Percentiles rank a stretch among this genome's conserved stretches.
These are phyloP conservation scores for Combretum micranthum DNA, from an alignment of 345 rosid genomes.

Conservation along the genomic window DNA sequence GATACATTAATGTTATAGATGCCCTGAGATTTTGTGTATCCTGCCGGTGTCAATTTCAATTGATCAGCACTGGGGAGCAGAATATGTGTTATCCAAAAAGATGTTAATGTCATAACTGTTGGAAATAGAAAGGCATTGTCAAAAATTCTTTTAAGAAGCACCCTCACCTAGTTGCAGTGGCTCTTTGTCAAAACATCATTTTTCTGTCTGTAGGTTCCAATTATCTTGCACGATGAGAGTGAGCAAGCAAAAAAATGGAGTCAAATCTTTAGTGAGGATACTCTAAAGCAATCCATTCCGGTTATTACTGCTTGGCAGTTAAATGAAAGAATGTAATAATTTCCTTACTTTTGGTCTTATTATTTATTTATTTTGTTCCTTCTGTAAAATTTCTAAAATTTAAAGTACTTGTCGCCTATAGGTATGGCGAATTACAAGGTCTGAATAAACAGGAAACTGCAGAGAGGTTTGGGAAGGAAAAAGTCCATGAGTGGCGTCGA, in stretches of 20 bases:
- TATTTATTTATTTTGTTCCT: not conserved
- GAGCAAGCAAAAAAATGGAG: constrained; percentile 86
- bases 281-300: constrained; percentile 70
- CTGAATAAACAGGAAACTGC: constrained; percentile 96
- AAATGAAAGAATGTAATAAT: constrained; percentile 87
- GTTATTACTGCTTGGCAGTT: constrained; percentile 91
- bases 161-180: too few relatives aligned
- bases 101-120: too few relatives aligned
- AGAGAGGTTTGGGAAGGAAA: constrained; percentile 79
- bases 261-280: constrained; percentile 82
- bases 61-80: too few relatives aligned
- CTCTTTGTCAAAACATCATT: too few relatives aligned
- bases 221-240: constrained; percentile 63
- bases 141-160: too few relatives aligned
- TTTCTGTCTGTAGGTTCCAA: constrained; percentile 61
- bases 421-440: constrained; percentile 98
- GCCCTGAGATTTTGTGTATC: too few relatives aligned
- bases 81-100: too few relatives aligned
- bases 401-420: constrained; percentile 12
- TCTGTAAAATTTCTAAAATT: not conserved
- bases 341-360: not conserved
- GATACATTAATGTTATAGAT: too few relatives aligned
- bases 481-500: constrained; percentile 96
- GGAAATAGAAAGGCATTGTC: too few relatives aligned
- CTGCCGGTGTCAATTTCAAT: too few relatives aligned